These are phyloP conservation scores for Solanum chacoense DNA, from an alignment of 305 asterid genomes.

Conservation along the genomic window DNA sequence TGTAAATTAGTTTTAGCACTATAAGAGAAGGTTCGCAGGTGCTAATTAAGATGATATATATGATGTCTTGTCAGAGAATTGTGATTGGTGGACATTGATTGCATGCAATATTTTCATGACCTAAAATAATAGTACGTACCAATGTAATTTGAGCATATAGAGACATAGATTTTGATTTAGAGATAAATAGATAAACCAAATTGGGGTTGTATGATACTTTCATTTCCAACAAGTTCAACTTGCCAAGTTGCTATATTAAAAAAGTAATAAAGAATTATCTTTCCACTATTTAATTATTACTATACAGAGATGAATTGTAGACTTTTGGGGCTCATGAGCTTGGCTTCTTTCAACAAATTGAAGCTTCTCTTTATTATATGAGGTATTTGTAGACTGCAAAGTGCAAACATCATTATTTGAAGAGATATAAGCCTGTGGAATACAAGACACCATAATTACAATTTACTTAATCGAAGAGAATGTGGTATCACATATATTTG, in stretches of 20 bases:
- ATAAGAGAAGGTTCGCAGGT: background rate
- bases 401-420: background rate
- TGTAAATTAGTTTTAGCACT: background rate
- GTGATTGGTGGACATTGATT: background rate
- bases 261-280: background rate
- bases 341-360: background rate
- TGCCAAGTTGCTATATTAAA: background rate
- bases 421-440: background rate
- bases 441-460: background rate
- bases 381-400: background rate
- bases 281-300: background rate
- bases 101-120: background rate
- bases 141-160: background rate
- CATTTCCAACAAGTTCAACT: background rate
- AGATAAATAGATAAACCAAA: background rate
- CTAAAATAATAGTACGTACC: background rate
- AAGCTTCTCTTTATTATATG: background rate
- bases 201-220: background rate
- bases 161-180: background rate
- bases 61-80: background rate
- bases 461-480: background rate
- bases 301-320: background rate
- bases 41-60: background rate
- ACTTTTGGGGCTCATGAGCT: background rate
- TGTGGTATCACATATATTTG: background rate